Evolutionary conservation across 2,329 filamentous ascomycete species (phyloP).

Genomic region (Trichoderma guizhouense): DNA sequence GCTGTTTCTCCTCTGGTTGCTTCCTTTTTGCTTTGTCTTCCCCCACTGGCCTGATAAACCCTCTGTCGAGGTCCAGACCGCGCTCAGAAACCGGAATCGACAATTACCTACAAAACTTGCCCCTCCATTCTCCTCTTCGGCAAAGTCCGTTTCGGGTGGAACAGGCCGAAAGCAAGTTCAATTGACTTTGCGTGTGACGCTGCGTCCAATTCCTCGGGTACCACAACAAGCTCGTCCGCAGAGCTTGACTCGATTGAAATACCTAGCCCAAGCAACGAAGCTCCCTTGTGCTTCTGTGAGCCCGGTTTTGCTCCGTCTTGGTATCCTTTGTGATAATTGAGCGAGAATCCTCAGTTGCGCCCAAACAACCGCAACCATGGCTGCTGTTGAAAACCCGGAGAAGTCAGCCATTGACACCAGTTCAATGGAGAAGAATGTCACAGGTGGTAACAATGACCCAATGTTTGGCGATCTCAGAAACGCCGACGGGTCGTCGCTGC

Average conservation of each 20-base stretch:
- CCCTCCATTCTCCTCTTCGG: background rate
- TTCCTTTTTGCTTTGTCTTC: background rate
- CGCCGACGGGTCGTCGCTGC: constrained; percentile 24
- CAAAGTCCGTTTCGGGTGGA: background rate
- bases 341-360: background rate
- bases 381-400: background rate
- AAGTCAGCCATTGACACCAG: constrained; percentile 13
- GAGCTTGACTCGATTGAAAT: background rate
- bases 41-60: background rate
- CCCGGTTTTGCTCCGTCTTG: background rate
- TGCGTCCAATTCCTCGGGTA: background rate
- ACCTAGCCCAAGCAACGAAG: background rate
- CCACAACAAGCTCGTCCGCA: background rate
- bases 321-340: background rate
- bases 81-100: background rate
- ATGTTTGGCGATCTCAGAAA: constrained; percentile 17
- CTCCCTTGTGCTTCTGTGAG: constrained; percentile 6
- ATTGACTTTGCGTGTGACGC: constrained; percentile 6
- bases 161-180: background rate
- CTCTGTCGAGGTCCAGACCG: background rate
- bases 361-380: constrained; percentile 4
- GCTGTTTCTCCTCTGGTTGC: background rate
- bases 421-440: constrained; percentile 20
- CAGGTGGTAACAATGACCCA: background rate
- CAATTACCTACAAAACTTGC: background rate